Base-by-base conservation (phyloP, 164 flowering plant species). In the Hamamelis virginiana region DNA sequence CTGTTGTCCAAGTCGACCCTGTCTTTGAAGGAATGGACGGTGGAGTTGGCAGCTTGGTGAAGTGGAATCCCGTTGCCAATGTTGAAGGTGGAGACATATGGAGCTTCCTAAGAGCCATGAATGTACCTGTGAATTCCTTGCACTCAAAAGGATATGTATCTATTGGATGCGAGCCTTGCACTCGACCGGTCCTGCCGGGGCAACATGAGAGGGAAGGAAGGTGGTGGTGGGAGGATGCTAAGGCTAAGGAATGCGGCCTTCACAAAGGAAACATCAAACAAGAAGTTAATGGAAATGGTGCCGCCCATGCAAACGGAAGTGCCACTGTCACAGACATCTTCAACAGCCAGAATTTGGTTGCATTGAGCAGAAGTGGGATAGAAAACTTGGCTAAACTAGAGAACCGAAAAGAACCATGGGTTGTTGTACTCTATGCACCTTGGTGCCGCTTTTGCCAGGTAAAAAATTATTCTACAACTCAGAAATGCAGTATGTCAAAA, bases 211-310 rank as follows among this genome's bases (percentile, higher is more conserved):
- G 97, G 56, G 97, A 91, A 64, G 97, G 97, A 71, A 82, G 97
- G 66, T 91, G 97, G 97, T 91, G 97, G 97, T 91, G 97, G 97
- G 97, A 91, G 73, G 95, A 91, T 71, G 87, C 95, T 5, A 84
- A 80, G 76, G 95, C 97, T 15, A 91, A 91, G 80, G 97, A 91
- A 68, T 91, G 97, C 60, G 97, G 97, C 11, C 92, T 91, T 8
- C 97, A 91, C 81, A 91, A 91, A 78, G 93, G 95, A 15, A 91
- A 91, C 69, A 76, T 90, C 25, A 85, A 79, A 72, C 76, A 79
- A 12, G 80, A 73, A 43, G 73, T 65, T 2, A 86, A 77, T 67
- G 83, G 74, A 27, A 84, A 75, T 66, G 76, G 59, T 22, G 55
- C 43, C 62, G 23, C 59, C n/a, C 64, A 51, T 1, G 19, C 71